phyloP scores from a whole-genome alignment of 2,329 filamentous ascomycete species.

The Aspergillus novofumigatus region DNA sequence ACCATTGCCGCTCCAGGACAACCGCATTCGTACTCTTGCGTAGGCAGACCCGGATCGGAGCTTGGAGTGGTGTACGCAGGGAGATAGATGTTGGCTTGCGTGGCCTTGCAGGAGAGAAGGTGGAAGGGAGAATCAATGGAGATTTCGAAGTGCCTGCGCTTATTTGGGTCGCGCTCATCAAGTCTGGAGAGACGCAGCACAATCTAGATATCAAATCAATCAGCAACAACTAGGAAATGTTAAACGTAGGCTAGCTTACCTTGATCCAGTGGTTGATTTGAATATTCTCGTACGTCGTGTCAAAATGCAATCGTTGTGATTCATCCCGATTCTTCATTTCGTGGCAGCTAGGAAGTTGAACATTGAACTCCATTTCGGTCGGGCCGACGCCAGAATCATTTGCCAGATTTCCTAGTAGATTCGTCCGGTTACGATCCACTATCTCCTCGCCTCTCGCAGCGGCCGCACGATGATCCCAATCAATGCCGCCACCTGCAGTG shows the following conservation, averaged over 20 bases:
- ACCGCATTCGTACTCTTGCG: constrained; percentile 58
- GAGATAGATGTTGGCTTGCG: constrained; percentile 79
- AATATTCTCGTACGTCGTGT: constrained; percentile 90
- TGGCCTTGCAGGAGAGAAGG: constrained; percentile 88
- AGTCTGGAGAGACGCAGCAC: constrained; percentile 86
- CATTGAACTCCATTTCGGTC: constrained; percentile 91
- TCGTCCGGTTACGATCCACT: constrained; percentile 54
- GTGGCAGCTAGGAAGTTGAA: constrained; percentile 84
- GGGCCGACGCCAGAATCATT: constrained; percentile 74
- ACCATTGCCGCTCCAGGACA: constrained; percentile 61
- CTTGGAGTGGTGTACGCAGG: constrained; percentile 70
- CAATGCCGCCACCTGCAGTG: constrained; percentile 74
- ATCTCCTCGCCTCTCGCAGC: constrained; percentile 55
- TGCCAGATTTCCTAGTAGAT: constrained; percentile 75
- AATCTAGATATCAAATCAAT: constrained; percentile 54
- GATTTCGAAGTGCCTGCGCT: constrained; percentile 88
- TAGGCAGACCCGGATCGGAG: constrained; percentile 46
- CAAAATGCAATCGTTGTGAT: constrained; percentile 68
- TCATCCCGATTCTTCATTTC: constrained; percentile 72
- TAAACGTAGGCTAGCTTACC: constrained; percentile 45
- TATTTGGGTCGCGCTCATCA: constrained; percentile 71
- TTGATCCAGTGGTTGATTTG: constrained; percentile 97
- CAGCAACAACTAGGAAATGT: background rate
- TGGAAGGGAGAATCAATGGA: constrained; percentile 95
- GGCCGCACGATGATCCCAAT: constrained; percentile 56